phyloP scores from a whole-genome alignment of 2,329 filamentous ascomycete genomes.

The Exserohilum rostratum region DNA sequence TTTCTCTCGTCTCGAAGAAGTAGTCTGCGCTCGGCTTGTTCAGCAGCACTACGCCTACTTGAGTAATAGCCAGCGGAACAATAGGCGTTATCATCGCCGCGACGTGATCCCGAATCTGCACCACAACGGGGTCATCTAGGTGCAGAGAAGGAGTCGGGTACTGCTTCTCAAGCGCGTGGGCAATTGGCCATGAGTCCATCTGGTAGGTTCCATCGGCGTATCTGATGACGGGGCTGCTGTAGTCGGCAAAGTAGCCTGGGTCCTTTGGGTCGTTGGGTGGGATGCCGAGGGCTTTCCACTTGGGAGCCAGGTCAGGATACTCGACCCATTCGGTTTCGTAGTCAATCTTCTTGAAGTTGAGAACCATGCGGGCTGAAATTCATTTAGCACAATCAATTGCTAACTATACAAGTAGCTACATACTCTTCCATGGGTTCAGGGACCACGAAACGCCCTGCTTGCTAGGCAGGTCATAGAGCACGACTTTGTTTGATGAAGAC shows the following conservation, averaged over 20 bases:
- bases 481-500: conserved; percentile 50
- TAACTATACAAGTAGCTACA: conserved; percentile 12
- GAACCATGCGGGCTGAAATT: conserved; percentile 62
- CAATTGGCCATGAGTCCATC: conserved; percentile 70
- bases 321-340: conserved; percentile 74
- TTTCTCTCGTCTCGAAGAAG: conserved; percentile 61
- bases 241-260: conserved; percentile 48
- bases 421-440: conserved; percentile 74
- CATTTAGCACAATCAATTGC: not conserved
- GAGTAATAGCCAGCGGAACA: conserved; percentile 44
- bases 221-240: conserved; percentile 63
- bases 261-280: conserved; percentile 52
- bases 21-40: conserved; percentile 59
- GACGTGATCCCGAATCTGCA: conserved; percentile 54
- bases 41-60: conserved; percentile 59
- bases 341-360: conserved; percentile 71
- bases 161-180: conserved; percentile 61
- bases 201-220: conserved; percentile 64
- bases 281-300: conserved; percentile 54
- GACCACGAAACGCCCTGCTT: conserved; percentile 64
- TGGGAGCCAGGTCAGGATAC: conserved; percentile 68
- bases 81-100: conserved; percentile 26
- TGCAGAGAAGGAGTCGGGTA: conserved; percentile 65
- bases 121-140: conserved; percentile 60
- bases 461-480: conserved; percentile 69